Conservation (phyloP, 352 stramenopile genomes). For the Phytophthora megakarya region DNA sequence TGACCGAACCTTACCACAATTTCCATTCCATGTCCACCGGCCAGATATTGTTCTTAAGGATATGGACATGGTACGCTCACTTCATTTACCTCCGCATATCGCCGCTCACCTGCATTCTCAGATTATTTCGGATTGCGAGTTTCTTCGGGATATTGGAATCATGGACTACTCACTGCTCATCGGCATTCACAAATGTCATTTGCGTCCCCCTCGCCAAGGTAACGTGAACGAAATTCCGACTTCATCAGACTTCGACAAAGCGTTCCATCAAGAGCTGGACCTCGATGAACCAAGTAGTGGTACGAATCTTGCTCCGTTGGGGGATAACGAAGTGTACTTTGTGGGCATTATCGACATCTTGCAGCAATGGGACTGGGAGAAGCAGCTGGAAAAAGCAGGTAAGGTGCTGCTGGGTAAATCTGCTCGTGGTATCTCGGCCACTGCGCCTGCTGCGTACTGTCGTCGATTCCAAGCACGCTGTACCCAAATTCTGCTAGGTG, state of each 20-base stretch:
- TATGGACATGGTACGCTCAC: constrained; percentile 54
- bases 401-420: constrained; percentile 77
- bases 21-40: constrained; percentile 54
- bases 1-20: constrained; percentile 23
- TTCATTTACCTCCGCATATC: constrained; percentile 42
- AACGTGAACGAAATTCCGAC: constrained; percentile 1
- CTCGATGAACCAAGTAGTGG: constrained; percentile 24
- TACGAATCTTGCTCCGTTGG: constrained; percentile 33
- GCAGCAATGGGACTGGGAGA: constrained; percentile 85
- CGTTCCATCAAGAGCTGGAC: constrained; percentile 26
- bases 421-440: constrained; percentile 64
- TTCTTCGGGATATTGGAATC: constrained; percentile 70
- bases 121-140: constrained; percentile 59
- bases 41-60: constrained; percentile 78
- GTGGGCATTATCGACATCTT: constrained; percentile 88
- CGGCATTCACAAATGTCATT: constrained; percentile 68
- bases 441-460: constrained; percentile 67
- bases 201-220: constrained; percentile 25
- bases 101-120: constrained; percentile 53
- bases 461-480: constrained; percentile 68
- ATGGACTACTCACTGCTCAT: constrained; percentile 85
- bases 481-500: constrained; percentile 51
- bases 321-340: constrained; percentile 70
- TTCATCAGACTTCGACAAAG: constrained; percentile 23
- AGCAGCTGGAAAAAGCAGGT: constrained; percentile 74